Percentiles rank a stretch among this genome's conserved stretches.
Conservation (phyloP, 768 basidiomycete species). For the Cantharellus anzutake region DNA sequence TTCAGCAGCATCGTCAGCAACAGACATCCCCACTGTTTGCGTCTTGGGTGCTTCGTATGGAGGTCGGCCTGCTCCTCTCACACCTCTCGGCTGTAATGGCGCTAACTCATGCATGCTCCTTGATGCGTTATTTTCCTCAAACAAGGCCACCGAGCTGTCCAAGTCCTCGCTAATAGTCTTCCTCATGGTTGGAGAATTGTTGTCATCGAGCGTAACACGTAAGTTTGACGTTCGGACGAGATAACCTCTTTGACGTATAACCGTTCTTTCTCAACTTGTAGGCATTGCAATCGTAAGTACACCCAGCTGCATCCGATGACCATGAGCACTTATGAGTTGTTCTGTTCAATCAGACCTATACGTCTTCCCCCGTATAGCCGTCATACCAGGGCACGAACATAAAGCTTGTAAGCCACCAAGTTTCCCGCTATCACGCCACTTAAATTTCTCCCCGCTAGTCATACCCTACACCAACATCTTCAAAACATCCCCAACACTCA, state of each 20-base stretch:
- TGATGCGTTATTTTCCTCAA: not conserved
- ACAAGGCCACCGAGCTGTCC: not conserved
- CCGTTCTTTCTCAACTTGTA: not conserved
- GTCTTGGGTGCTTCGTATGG: not conserved
- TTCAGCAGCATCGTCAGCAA: no score
- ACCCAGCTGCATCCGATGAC: not conserved
- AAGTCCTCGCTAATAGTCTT: not conserved
- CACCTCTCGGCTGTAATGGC: no score
- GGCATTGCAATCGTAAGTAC: not conserved
- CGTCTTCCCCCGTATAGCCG: not conserved
- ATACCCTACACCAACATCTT: not conserved
- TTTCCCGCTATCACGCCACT: not conserved
- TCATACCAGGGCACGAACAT: not conserved
- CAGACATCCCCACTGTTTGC: not conserved
- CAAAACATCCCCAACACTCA: not conserved
- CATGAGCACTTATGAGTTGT: not conserved
- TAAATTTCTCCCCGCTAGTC: not conserved
- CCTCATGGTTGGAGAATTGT: not conserved
- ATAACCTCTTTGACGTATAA: not conserved
- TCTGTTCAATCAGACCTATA: not conserved
- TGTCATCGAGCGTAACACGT: not conserved
- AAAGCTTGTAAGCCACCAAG: conserved; percentile 2
- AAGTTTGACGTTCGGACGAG: not conserved
- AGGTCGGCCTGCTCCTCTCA: not conserved
- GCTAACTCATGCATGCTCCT: no score